Base-by-base conservation (phyloP, 768 basidiomycete genomes). In the Cystofilobasidium capitatum region DNA sequence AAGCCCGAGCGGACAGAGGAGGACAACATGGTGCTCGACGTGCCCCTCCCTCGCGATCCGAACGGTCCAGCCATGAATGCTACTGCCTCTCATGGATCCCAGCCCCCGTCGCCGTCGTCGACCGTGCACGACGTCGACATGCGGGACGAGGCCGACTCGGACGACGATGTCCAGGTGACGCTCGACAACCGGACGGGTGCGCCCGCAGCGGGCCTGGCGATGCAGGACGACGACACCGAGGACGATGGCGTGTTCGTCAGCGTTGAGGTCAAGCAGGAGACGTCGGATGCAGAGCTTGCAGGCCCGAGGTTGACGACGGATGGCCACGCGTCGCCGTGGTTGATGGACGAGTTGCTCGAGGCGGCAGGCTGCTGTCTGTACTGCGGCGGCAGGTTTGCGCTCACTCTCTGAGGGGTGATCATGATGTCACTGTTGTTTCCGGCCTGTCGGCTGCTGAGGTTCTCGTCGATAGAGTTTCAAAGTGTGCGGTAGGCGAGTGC, bases 331-430 rank as follows among this genome's bases (percentile, higher is more conserved):
- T n/a, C n/a, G n/a, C 29, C 59, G 14, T 61, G 59, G 59, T 39
- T 61, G n/a, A 20, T 26, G 59, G 40, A 10, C 26, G 59, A 42
- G 59, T 39, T 61, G 59, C 37, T 61, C 24, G 44, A 61, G 59
- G 33, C 35, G 7, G 39, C 59, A 26, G 39, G 29, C 36, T 61
- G 59, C 59, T 61, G 59, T 39, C 39, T 61, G 36, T 61, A 42
- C 44, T 61, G 59, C 44, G 59, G 59, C 2, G 59, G 59, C 16
- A 36, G 59, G 44, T 61, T 42, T 14, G 39, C 59, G 39, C 59
- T 61, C 16, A 39, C 59, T 22, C 24, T 61, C 12, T 61, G 35
- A 60, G 16, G n/a, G 20, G 22, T 35, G 58, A n/a, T n/a, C n/a
- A n/a, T n/a, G n/a, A n/a, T n/a, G n/a, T n/a, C n/a, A n/a, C n/a